Evolutionary conservation across 805 yeast genomes (phyloP).

Genomic region (Candida takata): DNA sequence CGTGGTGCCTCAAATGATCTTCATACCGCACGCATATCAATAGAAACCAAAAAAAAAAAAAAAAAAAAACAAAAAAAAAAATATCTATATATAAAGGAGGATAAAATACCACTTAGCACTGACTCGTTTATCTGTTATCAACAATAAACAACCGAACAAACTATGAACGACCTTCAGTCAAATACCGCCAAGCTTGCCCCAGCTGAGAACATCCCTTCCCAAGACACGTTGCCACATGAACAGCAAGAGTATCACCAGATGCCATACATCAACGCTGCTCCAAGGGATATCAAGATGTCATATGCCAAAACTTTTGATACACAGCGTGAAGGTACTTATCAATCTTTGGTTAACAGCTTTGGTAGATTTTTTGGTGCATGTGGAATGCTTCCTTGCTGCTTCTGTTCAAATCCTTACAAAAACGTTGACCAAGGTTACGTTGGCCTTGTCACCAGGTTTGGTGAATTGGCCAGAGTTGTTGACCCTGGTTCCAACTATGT

Average conservation of each 20-base stretch:
- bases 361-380: conserved; percentile 44
- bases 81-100: too few species aligned
- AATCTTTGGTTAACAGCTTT: conserved; percentile 28
- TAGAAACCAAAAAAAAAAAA: too few species aligned
- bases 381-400: conserved; percentile 35
- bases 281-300: conserved; percentile 6
- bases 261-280: conserved; percentile 2
- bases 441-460: conserved; percentile 60
- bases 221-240: neutral
- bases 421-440: conserved; percentile 60
- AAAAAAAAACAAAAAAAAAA: too few species aligned
- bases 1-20: too few species aligned
- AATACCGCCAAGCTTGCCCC: neutral
- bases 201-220: neutral
- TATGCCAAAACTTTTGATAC: conserved; percentile 36
- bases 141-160: too few species aligned
- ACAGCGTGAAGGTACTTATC: conserved; percentile 36
- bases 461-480: conserved; percentile 54
- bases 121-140: too few species aligned
- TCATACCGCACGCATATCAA: too few species aligned
- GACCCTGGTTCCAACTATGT: conserved; percentile 65
- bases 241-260: too few species aligned
- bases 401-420: conserved; percentile 50
- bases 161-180: too few species aligned
- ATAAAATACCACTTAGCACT: too few species aligned